These are phyloP conservation scores for Mycena indigotica DNA, from an alignment of 768 basidiomycete species.

Conservation along the genomic window DNA sequence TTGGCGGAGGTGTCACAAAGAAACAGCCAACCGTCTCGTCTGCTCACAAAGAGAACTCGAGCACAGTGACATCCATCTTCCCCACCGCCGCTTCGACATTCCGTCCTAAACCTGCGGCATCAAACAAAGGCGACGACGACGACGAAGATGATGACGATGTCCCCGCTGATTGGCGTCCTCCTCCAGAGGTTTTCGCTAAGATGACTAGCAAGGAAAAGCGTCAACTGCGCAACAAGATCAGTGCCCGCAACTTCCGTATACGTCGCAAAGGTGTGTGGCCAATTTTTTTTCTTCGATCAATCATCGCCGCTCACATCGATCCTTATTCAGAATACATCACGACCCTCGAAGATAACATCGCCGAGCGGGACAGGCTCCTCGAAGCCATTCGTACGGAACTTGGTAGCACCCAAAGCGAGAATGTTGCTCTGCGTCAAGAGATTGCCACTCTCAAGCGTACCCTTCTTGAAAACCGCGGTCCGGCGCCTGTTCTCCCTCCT, in stretches of 20 bases:
- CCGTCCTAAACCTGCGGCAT: slow-evolving; percentile 17
- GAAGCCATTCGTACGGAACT: slow-evolving; percentile 85
- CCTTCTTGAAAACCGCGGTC: slow-evolving; percentile 68
- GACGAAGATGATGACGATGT: slow-evolving; percentile 55
- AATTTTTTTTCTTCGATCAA: slow-evolving; percentile 12
- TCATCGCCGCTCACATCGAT: too few relatives aligned
- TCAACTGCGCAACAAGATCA: slow-evolving; percentile 95
- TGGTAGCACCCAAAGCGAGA: slow-evolving; percentile 77
- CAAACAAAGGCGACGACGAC: slow-evolving; percentile 26
- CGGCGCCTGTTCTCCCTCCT: slow-evolving; percentile 55
- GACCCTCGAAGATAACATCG: slow-evolving; percentile 91
- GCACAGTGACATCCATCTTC: slow-evolving; percentile 23
- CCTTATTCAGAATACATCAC: slow-evolving; percentile 79
- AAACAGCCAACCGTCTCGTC: slow-evolving; percentile 32
- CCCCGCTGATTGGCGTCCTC: slow-evolving; percentile 81
- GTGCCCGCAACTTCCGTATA: slow-evolving; percentile 92
- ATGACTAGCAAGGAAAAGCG: slow-evolving; percentile 96
- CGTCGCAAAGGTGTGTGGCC: slow-evolving; percentile 76
- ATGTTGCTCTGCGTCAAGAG: slow-evolving; percentile 78
- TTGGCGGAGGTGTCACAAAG: slow-evolving; percentile 74
- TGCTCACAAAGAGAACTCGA: slow-evolving; percentile 46
- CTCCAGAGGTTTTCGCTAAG: slow-evolving; percentile 92
- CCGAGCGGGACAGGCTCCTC: slow-evolving; percentile 88
- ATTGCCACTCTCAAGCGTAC: slow-evolving; percentile 73
- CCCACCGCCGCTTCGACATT: slow-evolving; percentile 22